These are phyloP conservation scores for Plantago coronopus DNA, from an alignment of 305 asterid genomes.

Conservation along the genomic window DNA sequence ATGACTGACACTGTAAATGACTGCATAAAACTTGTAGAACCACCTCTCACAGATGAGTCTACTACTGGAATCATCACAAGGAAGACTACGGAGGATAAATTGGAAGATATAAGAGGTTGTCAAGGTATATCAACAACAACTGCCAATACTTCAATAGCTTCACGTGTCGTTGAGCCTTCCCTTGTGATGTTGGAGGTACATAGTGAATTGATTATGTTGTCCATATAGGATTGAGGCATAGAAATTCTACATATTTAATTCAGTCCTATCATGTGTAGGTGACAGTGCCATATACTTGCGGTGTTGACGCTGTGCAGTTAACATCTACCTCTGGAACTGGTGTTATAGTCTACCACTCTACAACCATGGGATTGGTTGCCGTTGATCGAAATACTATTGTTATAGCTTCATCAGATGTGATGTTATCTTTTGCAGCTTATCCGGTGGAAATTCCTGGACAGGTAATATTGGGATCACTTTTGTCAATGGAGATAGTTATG, in stretches of 20 bases:
- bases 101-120: constrained; percentile 58
- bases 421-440: constrained; percentile 98
- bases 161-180: constrained; percentile 89
- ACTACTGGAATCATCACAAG: constrained; percentile 70
- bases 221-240: too few relatives aligned
- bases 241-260: constrained; percentile 12
- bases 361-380: constrained; percentile 86
- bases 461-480: constrained; percentile 44
- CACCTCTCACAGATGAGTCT: constrained; percentile 53
- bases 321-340: constrained; percentile 96
- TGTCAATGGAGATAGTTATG: constrained; percentile 8
- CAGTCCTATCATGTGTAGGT: constrained; percentile 72
- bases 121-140: too few relatives aligned
- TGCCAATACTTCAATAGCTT: constrained; percentile 79
- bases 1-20: constrained; percentile 60
- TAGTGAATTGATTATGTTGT: background rate
- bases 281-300: constrained; percentile 93
- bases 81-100: constrained; percentile 61
- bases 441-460: constrained; percentile 98
- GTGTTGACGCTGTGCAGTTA: constrained; percentile 97
- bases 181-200: constrained; percentile 96
- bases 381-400: constrained; percentile 97
- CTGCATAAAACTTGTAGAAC: constrained; percentile 51
- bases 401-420: constrained; percentile 85
- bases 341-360: constrained; percentile 80